Base-by-base conservation (phyloP, 2,329 filamentous ascomycete species). In the Madurella mycetomatis region DNA sequence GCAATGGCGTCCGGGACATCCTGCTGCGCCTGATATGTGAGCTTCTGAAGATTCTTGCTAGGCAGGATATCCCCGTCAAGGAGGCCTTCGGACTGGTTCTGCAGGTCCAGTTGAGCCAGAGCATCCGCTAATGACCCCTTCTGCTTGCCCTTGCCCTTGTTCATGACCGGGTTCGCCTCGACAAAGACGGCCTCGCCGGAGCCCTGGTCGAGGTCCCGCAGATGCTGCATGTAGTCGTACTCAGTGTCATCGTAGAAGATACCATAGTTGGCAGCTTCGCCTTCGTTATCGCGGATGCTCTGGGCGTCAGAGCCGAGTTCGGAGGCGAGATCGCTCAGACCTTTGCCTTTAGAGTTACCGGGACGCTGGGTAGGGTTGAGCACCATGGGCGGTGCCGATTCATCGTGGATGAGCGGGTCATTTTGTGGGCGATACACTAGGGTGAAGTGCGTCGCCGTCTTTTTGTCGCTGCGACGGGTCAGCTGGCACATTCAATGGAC, bases 211-310 rank as follows among this genome's bases (percentile, higher is more conserved):
- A 99, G 75, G 64, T 97, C 94, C 52, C 91, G 87, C 79, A 99
- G 77, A 72, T 99, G 94, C 72, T 99, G 94, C 94, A 99, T 99
- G 75, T 99, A 99, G 72, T 99, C 94, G 73, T 99, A 99, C 67
- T 90, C 83, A 60, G 89, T 87, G 73, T 99, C 94, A 72, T 99
- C 95, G 71, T 81, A 99, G 77, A 88, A 99, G 60, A 99, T 83
- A 60, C 94, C 94, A 72, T 96, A 84, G 69, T 88, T 89, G 62
- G 95, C 94, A 9, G 95, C 94, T 74, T 99, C 92, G 64, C 95
- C 95, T 72, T 99, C 94, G 70, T 99, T 97, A 53, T 83, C 81
- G 63, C 92, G 85, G 61, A 96, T 84, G 56, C 73, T 74, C 41
- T 78, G 76, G 18, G 80, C 77, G 32, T 86, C 83, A 34, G 81